These are phyloP conservation scores for Pelargonium citronellum DNA, from an alignment of 441 rosid genomes.

Conservation along the genomic window DNA sequence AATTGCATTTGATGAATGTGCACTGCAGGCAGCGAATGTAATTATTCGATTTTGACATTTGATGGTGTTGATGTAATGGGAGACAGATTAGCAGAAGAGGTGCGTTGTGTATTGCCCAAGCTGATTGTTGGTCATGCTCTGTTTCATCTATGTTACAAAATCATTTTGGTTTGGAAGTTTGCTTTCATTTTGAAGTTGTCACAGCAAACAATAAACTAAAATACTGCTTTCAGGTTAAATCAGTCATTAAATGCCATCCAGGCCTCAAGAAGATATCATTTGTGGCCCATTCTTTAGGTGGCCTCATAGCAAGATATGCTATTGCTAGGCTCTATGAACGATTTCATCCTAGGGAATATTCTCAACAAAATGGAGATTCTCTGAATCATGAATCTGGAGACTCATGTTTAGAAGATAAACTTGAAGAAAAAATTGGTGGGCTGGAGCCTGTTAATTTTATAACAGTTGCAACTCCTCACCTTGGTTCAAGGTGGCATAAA, in stretches of 20 bases:
- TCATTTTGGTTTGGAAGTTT: not conserved
- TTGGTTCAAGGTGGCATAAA: conserved; percentile 81
- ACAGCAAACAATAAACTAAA: not conserved
- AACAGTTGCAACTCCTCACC: conserved; percentile 85
- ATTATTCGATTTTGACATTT: conserved; percentile 51
- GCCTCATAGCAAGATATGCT: conserved; percentile 79
- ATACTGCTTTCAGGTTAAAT: conserved; percentile 52
- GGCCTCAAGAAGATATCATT: conserved; percentile 62
- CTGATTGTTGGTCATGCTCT: conserved; percentile 3
- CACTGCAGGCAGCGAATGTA: conserved; percentile 65
- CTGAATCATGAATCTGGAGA: conserved; percentile 28
- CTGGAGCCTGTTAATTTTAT: conserved; percentile 75
- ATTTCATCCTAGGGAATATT: conserved; percentile 28
- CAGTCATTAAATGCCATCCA: conserved; percentile 48
- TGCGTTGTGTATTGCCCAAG: conserved; percentile 20
- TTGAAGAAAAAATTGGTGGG: conserved; percentile 57
- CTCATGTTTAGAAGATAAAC: conserved; percentile 27
- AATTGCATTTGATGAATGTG: conserved; percentile 19
- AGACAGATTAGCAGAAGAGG: conserved; percentile 86
- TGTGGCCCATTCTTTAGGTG: conserved; percentile 83
- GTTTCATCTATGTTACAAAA: conserved; percentile 10
- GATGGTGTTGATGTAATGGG: conserved; percentile 93
- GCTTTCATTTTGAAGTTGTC: conserved; percentile 18
- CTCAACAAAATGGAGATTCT: conserved; percentile 33
- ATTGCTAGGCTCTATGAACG: conserved; percentile 61